phyloP scores from a whole-genome alignment of 441 rosid species.

The Gossypium armourianum region DNA sequence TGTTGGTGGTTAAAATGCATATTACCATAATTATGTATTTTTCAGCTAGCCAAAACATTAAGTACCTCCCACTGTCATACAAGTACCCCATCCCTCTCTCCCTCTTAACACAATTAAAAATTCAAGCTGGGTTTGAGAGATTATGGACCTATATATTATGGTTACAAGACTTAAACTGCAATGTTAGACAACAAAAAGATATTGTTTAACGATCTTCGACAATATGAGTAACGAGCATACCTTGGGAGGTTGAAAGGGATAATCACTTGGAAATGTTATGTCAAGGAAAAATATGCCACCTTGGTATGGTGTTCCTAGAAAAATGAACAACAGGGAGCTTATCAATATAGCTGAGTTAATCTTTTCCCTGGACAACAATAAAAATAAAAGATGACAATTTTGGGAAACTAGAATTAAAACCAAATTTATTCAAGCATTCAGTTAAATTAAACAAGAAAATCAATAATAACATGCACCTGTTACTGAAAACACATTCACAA shows the following conservation, averaged over 20 bases:
- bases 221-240: slow-evolving; percentile 23
- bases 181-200: neutral
- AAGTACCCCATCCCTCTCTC: neutral
- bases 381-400: neutral
- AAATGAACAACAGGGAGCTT: slow-evolving; percentile 11
- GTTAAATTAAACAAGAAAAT: neutral
- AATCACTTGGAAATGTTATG: slow-evolving; percentile 59
- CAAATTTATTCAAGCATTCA: neutral
- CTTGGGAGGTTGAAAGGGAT: slow-evolving; percentile 90
- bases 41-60: neutral
- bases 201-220: neutral
- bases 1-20: neutral
- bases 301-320: slow-evolving; percentile 66
- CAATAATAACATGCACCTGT: neutral
- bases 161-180: neutral
- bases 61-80: neutral
- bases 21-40: neutral
- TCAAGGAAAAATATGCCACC: slow-evolving; percentile 77
- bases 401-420: neutral
- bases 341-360: neutral
- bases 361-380: neutral
- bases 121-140: neutral
- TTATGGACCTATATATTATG: neutral
- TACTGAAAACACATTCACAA: neutral
- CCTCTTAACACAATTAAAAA: neutral